Evolutionary conservation across 2,329 filamentous ascomycete species (phyloP), one percentile per base, ranked within the genome.

Genomic region (Paraconiothyrium sp.): DNA sequence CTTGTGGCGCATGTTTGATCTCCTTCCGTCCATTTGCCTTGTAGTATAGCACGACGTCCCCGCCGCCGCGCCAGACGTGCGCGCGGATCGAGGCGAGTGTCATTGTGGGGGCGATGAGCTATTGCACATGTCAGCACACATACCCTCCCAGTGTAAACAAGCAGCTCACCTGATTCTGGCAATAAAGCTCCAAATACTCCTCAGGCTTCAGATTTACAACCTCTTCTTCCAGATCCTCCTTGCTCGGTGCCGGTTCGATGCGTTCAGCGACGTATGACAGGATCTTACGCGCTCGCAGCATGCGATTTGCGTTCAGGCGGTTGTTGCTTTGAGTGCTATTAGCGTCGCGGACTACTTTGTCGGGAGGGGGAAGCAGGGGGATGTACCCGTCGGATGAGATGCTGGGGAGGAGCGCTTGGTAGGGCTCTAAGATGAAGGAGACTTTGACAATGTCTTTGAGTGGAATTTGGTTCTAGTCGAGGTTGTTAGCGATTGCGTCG

Each of bases 201-300:
- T 98, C 94, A 1, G 94, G 92, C 71, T 87, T 90, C 73, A 96
- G 80, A 2, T 57, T 61, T 4, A 52, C 6, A 1, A 54, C 65
- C 4, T 59, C 44, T 16, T 88, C 82, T 10, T 85, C 81, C 14
- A 35, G 6, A 54, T 89, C 86, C 4, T 84, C 81, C 56, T 88
- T 84, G 54, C 89, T 84, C 0, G 85, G 82, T n/a, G 85, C 78
- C 3, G 84, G 84, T 70, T 98, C 94, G 60, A 99, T 94, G 58
- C 94, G 87, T 79, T 99, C 95, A 1, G 93, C 92, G 20, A 99
- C 88, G 72, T 99, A 99, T 0, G 89, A 88, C 60, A 98, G 81
- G 24, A 99, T 95, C 83, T 99, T 99, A 81, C 93, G 94, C 3
- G 96, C 93, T 50, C 95, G 88, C 54, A 99, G 84, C 95, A 99